phyloP scores from a whole-genome alignment of 2,329 filamentous ascomycete genomes.

The Alternaria triticimaculans region DNA sequence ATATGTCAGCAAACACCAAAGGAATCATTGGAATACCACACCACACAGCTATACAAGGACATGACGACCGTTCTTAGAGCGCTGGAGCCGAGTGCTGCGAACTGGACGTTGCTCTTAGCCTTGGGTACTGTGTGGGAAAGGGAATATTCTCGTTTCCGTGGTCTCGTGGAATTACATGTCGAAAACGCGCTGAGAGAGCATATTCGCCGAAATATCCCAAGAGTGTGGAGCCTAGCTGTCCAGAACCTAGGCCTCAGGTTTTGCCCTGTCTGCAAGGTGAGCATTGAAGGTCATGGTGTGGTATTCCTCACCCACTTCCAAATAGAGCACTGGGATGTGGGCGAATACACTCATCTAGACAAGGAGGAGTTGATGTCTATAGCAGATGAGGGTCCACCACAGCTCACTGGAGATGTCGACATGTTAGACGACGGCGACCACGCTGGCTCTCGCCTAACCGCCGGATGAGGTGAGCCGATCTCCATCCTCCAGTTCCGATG shows the following conservation, averaged over 20 bases:
- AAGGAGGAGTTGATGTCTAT: neutral
- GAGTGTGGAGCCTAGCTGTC: neutral
- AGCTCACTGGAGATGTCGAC: neutral
- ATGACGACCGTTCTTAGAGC: neutral
- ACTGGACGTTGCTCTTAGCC: neutral
- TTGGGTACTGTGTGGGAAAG: neutral
- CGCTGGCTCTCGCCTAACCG: neutral
- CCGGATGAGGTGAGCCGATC: accelerated
- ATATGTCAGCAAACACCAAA: neutral
- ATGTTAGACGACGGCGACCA: neutral
- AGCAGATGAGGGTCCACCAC: accelerated
- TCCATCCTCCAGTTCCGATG: accelerated
- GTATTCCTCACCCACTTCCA: neutral
- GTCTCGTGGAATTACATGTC: neutral
- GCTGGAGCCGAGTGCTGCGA: neutral
- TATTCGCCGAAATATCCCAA: neutral
- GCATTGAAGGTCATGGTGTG: neutral
- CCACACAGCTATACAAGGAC: neutral
- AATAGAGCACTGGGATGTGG: neutral
- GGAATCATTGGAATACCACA: neutral
- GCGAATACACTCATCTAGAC: neutral
- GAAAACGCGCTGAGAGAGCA: neutral
- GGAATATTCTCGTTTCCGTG: neutral
- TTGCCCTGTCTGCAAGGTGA: neutral
- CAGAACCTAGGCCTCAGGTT: neutral